Conservation (phyloP, 306 rosid genomes). For the Gastrolobium villosum region DNA sequence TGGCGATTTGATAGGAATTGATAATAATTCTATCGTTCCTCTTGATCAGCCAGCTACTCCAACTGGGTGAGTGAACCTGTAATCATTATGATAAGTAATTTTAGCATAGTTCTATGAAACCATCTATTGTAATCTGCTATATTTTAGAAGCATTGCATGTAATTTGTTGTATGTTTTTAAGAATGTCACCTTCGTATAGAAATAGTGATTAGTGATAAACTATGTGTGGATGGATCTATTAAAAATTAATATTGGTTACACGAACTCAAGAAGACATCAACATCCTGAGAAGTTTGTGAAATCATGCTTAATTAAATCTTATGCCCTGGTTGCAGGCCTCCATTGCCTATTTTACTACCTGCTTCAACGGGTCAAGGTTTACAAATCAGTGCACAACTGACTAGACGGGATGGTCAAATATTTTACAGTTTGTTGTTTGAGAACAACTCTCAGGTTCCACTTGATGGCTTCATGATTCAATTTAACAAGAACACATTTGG, state of each 20-base stretch:
- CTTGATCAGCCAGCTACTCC: constrained; percentile 80
- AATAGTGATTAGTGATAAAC: background rate
- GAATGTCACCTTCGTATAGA: background rate
- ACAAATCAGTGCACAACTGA: constrained; percentile 90
- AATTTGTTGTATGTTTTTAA: constrained; percentile 16
- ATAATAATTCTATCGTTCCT: constrained; percentile 78
- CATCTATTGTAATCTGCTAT: constrained; percentile 2
- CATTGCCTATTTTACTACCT: constrained; percentile 74
- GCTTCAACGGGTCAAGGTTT: constrained; percentile 88
- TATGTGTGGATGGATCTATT: background rate
- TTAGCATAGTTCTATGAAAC: constrained; percentile 13
- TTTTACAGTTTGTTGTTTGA: constrained; percentile 79
- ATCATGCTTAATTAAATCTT: constrained; percentile 44
- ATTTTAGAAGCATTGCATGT: constrained; percentile 28
- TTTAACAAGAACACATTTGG: constrained; percentile 93
- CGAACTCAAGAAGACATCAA: background rate
- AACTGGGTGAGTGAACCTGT: constrained; percentile 65
- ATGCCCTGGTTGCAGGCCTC: constrained; percentile 70
- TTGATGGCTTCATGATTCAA: constrained; percentile 94
- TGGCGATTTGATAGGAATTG: constrained; percentile 86
- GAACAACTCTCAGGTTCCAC: constrained; percentile 75
- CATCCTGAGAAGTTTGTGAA: constrained; percentile 20
- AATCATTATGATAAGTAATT: background rate
- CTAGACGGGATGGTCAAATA: constrained; percentile 73
- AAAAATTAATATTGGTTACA: background rate